Evolutionary conservation across 805 yeast genomes (phyloP).

Genomic region (Scheffersomyces coipomensis): DNA sequence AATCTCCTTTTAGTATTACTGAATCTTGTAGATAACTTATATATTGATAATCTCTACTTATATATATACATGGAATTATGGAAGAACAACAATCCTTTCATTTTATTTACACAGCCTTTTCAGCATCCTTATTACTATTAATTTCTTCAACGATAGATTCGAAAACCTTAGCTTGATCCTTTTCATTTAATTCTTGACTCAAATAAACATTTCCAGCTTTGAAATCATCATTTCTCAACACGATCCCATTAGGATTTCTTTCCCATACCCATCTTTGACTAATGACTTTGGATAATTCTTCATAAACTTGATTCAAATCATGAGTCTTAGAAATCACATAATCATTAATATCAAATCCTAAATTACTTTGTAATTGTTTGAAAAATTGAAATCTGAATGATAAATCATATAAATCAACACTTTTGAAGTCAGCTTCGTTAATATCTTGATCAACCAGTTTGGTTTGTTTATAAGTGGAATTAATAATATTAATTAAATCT

Average conservation of each 20-base stretch:
- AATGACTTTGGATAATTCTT: slow-evolving; percentile 37
- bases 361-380: slow-evolving; percentile 46
- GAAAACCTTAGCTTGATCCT: slow-evolving; percentile 44
- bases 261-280: slow-evolving; percentile 51
- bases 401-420: slow-evolving; percentile 38
- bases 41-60: no score
- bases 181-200: slow-evolving; percentile 48
- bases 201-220: slow-evolving; percentile 56
- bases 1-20: no score
- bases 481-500: slow-evolving; percentile 23
- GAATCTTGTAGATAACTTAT: no score
- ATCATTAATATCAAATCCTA: slow-evolving; percentile 57
- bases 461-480: slow-evolving; percentile 21
- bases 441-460: slow-evolving; percentile 10
- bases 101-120: no score
- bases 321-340: slow-evolving; percentile 41
- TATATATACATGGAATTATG: not conserved
- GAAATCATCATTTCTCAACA: slow-evolving; percentile 54
- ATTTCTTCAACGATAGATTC: slow-evolving; percentile 49
- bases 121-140: slow-evolving; percentile 10
- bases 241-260: slow-evolving; percentile 73
- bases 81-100: no score
- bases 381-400: slow-evolving; percentile 46
- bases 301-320: slow-evolving; percentile 35
- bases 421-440: slow-evolving; percentile 9